These are phyloP conservation scores for Mucor racemosus DNA, from an alignment of 371 early-diverging fungal genomes.

Conservation along the genomic window DNA sequence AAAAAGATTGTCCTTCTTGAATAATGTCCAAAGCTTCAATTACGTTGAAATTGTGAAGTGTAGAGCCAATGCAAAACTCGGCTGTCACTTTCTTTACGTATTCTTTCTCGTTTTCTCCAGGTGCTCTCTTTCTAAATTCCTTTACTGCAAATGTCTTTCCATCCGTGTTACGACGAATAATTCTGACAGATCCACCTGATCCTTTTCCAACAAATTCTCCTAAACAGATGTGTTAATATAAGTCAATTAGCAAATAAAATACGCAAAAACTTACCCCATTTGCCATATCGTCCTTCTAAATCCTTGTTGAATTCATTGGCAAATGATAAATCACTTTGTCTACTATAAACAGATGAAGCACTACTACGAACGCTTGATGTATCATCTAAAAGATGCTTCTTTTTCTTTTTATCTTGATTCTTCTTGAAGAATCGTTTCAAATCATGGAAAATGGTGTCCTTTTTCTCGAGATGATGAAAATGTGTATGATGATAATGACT, in stretches of 20 bases:
- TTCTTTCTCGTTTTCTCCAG: constrained; percentile 72
- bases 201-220: constrained; percentile 77
- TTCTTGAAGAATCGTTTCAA: constrained; percentile 57
- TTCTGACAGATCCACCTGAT: constrained; percentile 77
- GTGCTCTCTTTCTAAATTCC: constrained; percentile 78
- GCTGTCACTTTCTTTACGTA: constrained; percentile 85
- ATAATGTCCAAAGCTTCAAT: constrained; percentile 88
- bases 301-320: constrained; percentile 40
- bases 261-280: constrained; percentile 30
- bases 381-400: constrained; percentile 13
- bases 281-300: constrained; percentile 38
- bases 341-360: constrained; percentile 34
- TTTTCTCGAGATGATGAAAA: constrained; percentile 50
- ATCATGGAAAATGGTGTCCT: constrained; percentile 58
- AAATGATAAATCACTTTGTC: constrained; percentile 33
- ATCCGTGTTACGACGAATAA: constrained; percentile 59
- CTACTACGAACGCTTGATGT: constrained; percentile 18
- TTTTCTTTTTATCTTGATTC: constrained; percentile 32
- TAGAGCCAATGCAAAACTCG: constrained; percentile 87
- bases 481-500: constrained; percentile 49
- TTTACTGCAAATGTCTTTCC: constrained; percentile 77
- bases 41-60: constrained; percentile 83
- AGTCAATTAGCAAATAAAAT: too few species aligned
- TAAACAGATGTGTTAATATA: not conserved
- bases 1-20: constrained; percentile 62